A percentile compares a stretch with the other conserved stretches of the same genome.
phyloP scores from a whole-genome alignment of 176 grass and related monocot species.

The Triticum timopheevii region DNA sequence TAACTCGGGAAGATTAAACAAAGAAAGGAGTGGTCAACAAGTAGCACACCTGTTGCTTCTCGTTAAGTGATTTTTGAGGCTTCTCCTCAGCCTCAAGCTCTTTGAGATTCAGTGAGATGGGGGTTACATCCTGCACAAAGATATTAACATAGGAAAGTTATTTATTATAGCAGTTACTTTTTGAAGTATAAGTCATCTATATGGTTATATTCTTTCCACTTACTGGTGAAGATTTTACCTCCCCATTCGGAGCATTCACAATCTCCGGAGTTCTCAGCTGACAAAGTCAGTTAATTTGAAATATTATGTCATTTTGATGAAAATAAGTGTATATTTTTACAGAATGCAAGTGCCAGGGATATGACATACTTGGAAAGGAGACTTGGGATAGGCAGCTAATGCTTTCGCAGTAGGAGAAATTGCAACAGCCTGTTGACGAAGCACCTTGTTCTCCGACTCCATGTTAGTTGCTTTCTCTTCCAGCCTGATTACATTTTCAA shows the following conservation, averaged over 20 bases:
- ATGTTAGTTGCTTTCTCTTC: conserved; percentile 94
- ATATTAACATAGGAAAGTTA: conserved; percentile 42
- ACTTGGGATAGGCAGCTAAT: conserved; percentile 72
- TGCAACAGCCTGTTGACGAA: conserved; percentile 93
- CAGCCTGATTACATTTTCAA: conserved; percentile 46
- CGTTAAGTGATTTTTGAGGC: conserved; percentile 96
- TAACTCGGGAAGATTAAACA: conserved; percentile 10
- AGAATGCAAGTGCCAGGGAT: conserved; percentile 25
- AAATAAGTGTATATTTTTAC: conserved; percentile 13
- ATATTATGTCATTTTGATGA: conserved; percentile 23
- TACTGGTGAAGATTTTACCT: conserved; percentile 72
- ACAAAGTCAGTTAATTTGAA: conserved; percentile 34
- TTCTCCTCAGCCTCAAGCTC: conserved; percentile 89
- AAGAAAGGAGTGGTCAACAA: conserved; percentile 30
- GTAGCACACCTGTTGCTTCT: conserved; percentile 87
- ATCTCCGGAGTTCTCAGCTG: conserved; percentile 74
- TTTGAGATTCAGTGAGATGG: conserved; percentile 58
- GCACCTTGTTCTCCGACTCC: conserved; percentile 94
- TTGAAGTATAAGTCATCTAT: conserved; percentile 17
- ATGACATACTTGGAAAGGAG: conserved; percentile 42
- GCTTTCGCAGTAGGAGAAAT: conserved; percentile 88
- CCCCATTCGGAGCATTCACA: conserved; percentile 56
- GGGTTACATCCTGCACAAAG: conserved; percentile 60
- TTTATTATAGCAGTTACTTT: conserved; percentile 13
- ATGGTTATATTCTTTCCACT: conserved; percentile 36